These are phyloP conservation scores for Blumeria hordei DNA, from an alignment of 2,329 filamentous ascomycete species.

Conservation along the genomic window DNA sequence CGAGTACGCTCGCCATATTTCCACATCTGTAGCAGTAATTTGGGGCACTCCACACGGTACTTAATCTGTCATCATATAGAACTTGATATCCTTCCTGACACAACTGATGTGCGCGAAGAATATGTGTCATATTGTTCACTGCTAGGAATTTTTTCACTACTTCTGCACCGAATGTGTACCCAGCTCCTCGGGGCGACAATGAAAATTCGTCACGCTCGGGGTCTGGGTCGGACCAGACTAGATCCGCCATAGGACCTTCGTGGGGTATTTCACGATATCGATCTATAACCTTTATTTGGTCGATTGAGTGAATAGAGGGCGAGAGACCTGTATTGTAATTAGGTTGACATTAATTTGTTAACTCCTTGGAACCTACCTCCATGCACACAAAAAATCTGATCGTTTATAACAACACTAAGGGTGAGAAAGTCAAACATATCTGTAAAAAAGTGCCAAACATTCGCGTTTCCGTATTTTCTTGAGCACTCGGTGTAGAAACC, in stretches of 20 bases:
- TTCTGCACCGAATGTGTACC: slow-evolving; percentile 92
- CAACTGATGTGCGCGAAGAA: slow-evolving; percentile 88
- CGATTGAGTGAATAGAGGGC: slow-evolving; percentile 86
- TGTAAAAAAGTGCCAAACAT: slow-evolving; percentile 98
- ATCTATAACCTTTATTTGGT: slow-evolving; percentile 99
- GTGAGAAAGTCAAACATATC: slow-evolving; percentile 99
- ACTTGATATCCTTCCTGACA: slow-evolving; percentile 97
- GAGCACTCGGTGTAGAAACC: slow-evolving; percentile 98
- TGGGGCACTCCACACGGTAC: slow-evolving; percentile 93
- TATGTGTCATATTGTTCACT: slow-evolving; percentile 95
- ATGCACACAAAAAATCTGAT: slow-evolving; percentile 97
- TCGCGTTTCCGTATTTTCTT: slow-evolving; percentile 93
- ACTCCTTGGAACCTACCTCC: slow-evolving; percentile 31
- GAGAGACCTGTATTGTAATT: slow-evolving; percentile 33
- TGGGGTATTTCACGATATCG: slow-evolving; percentile 96
- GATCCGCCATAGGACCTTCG: slow-evolving; percentile 96
- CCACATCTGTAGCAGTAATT: slow-evolving; percentile 71
- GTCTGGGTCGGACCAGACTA: slow-evolving; percentile 96
- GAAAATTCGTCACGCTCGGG: slow-evolving; percentile 95
- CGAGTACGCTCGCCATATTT: slow-evolving; percentile 89
- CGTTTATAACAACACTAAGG: slow-evolving; percentile 88
- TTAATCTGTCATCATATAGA: slow-evolving; percentile 79
- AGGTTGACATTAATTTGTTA: slow-evolving; percentile 1
- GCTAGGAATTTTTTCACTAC: slow-evolving; percentile 96
- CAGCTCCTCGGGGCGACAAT: slow-evolving; percentile 73